These are phyloP conservation scores for Colletotrichum sp. DNA, from an alignment of 2,329 filamentous ascomycete genomes.

Conservation along the genomic window DNA sequence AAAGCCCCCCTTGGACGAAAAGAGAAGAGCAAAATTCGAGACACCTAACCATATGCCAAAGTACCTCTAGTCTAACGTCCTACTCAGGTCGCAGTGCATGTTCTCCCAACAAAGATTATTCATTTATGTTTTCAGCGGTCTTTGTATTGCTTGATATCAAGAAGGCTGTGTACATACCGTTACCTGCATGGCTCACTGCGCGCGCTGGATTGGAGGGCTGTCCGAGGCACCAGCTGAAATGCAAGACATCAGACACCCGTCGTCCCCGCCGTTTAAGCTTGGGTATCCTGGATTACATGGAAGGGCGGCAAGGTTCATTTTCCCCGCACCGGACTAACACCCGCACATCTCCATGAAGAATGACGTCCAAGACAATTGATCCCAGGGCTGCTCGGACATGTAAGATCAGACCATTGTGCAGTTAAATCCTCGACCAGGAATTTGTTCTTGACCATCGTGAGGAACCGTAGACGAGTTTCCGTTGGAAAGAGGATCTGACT, in stretches of 20 bases:
- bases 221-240: neutral
- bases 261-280: neutral
- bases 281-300: neutral
- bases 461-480: neutral
- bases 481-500: neutral
- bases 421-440: neutral
- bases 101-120: neutral
- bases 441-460: neutral
- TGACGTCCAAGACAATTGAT: neutral
- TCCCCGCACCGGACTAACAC: neutral
- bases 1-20: neutral
- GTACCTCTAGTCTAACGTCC: neutral
- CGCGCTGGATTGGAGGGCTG: neutral
- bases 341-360: neutral
- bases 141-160: neutral
- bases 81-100: neutral
- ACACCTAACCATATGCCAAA: neutral
- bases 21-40: neutral
- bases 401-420: neutral
- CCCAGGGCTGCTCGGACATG: neutral
- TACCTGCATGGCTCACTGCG: neutral
- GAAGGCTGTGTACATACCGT: neutral
- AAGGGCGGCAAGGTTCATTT: neutral
- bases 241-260: neutral
- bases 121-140: neutral